A percentile compares a stretch with the other conserved stretches of the same genome.
Conservation (phyloP, 139 green algal genomes). For the Chlamydomonas incerta region DNA sequence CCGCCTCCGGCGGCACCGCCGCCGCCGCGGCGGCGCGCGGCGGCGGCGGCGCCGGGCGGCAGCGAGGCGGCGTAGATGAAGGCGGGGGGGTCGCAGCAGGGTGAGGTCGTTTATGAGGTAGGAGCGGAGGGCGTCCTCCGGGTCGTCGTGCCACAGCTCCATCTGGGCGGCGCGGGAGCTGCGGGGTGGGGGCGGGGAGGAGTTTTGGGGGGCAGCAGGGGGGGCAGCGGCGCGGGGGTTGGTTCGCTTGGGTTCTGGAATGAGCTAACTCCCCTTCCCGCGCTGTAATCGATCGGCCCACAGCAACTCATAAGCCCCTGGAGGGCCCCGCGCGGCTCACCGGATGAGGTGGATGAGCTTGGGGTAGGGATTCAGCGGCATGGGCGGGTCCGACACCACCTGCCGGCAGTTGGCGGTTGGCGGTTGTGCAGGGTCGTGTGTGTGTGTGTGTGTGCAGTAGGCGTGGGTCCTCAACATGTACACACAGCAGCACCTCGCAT, state of each 20-base stretch:
- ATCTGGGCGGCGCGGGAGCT: conserved; percentile 40
- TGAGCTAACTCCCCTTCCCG: too few relatives aligned
- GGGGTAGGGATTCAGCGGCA: conserved; percentile 63
- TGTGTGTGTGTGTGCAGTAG: too few relatives aligned
- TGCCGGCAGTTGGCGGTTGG: too few relatives aligned
- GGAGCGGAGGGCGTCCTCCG: conserved; percentile 16
- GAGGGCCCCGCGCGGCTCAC: conserved; percentile 27
- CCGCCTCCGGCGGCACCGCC: neutral
- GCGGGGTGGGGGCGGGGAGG: neutral
- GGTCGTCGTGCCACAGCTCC: conserved; percentile 52
- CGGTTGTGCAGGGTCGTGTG: too few relatives aligned
- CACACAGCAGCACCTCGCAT: too few relatives aligned
- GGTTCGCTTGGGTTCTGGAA: too few relatives aligned
- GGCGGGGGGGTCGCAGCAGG: conserved; percentile 39
- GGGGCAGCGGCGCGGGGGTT: too few relatives aligned
- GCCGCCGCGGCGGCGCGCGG: neutral
- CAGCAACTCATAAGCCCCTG: too few relatives aligned
- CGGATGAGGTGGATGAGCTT: conserved; percentile 61
- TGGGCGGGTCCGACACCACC: conserved; percentile 50
- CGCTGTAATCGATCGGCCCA: too few relatives aligned
- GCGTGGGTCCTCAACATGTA: too few relatives aligned
- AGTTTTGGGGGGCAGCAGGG: neutral
- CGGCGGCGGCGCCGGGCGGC: neutral
- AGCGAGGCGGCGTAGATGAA: conserved; percentile 57
- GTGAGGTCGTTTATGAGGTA: conserved; percentile 54